These are phyloP conservation scores for Tricholoma sp. DNA, from an alignment of 768 basidiomycete genomes.

Conservation along the genomic window DNA sequence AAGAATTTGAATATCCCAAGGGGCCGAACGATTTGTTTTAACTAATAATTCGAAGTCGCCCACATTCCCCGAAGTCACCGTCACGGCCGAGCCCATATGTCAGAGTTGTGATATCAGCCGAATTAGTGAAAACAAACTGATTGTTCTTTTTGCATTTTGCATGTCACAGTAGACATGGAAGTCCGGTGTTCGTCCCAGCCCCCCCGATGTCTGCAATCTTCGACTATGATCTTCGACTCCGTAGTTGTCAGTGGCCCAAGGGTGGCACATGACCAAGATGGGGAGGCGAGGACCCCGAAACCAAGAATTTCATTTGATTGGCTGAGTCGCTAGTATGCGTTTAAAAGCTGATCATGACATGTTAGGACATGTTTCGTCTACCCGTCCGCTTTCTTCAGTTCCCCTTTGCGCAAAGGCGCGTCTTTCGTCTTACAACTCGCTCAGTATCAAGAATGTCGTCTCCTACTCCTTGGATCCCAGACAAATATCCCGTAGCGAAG, in stretches of 20 bases:
- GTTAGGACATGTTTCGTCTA: constrained; percentile 17
- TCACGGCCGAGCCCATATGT: no score
- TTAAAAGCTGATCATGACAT: background rate
- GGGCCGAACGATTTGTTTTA: no score
- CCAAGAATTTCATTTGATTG: constrained; percentile 6
- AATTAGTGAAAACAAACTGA: no score
- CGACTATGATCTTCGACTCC: background rate
- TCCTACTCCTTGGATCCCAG: constrained; percentile 47
- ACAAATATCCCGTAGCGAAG: constrained; percentile 58
- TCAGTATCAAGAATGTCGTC: constrained; percentile 26
- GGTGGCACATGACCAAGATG: background rate
- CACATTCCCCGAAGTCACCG: no score
- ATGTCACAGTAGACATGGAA: no score
- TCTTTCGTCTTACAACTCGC: constrained; percentile 18
- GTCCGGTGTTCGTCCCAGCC: background rate
- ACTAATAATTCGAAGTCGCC: no score
- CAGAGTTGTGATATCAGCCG: no score
- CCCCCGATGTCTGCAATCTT: background rate
- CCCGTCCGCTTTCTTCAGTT: constrained; percentile 10
- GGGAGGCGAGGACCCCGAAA: constrained; percentile 9
- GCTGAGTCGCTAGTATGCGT: background rate
- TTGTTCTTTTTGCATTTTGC: no score
- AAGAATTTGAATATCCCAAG: no score
- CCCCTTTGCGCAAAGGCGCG: constrained; percentile 14
- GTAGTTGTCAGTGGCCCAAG: background rate